These are phyloP conservation scores for Graphilbum ipis-grandicollis DNA, from an alignment of 2,329 filamentous ascomycete genomes.

Conservation along the genomic window DNA sequence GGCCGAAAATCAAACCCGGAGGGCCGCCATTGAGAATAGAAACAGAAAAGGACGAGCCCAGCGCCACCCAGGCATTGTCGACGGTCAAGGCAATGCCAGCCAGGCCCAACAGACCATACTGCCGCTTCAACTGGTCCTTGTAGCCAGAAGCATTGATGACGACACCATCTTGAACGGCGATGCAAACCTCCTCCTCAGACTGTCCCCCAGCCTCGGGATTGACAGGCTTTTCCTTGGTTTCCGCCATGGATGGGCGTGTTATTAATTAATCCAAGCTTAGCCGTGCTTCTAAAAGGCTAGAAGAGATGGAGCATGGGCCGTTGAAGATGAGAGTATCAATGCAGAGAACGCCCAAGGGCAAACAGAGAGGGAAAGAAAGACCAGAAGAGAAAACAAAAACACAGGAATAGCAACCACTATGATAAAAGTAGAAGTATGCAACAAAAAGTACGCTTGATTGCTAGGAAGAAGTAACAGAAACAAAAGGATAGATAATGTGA, in stretches of 20 bases:
- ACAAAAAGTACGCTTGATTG: too few species aligned
- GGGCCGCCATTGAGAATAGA: constrained; percentile 27
- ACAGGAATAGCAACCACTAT: too few species aligned
- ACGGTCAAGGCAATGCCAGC: constrained; percentile 43
- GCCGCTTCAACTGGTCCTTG: constrained; percentile 42
- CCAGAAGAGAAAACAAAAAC: too few species aligned
- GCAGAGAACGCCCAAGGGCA: too few species aligned
- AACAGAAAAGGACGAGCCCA: constrained; percentile 42
- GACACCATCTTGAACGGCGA: constrained; percentile 19
- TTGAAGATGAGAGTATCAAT: too few species aligned
- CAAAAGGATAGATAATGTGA: too few species aligned
- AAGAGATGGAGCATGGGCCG: too few species aligned
- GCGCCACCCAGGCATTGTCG: constrained; percentile 47
- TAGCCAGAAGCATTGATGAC: constrained; percentile 48
- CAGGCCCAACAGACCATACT: constrained; percentile 42
- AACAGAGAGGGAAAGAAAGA: too few species aligned
- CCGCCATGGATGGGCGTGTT: constrained; percentile 1
- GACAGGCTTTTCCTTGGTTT: constrained; percentile 2
- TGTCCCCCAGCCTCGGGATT: constrained; percentile 4
- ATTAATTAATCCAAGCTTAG: too few species aligned
- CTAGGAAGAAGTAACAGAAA: too few species aligned
- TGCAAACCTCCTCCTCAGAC: constrained; percentile 16
- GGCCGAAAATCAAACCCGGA: constrained; percentile 23
- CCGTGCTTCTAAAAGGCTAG: too few species aligned
- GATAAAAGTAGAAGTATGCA: too few species aligned